Evolutionary conservation across 345 rosid genomes (phyloP).

Genomic region (Trapa bicornis): DNA sequence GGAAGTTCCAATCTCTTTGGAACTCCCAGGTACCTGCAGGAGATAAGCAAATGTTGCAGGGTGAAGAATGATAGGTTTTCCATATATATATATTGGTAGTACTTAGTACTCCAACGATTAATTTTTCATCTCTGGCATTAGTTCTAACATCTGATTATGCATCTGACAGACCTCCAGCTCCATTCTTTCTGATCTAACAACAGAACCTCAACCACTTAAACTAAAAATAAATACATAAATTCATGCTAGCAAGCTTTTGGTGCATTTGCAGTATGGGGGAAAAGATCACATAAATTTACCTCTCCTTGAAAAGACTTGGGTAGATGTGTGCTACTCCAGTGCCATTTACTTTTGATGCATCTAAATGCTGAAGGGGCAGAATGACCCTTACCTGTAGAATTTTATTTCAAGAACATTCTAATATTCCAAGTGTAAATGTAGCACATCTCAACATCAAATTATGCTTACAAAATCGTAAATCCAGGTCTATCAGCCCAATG

Average conservation of each 20-base stretch:
- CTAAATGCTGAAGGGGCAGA: constrained; percentile 69
- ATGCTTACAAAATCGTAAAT: constrained; percentile 71
- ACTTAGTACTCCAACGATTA: not conserved
- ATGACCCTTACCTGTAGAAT: constrained; percentile 45
- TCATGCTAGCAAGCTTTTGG: not conserved
- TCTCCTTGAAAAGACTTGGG: constrained; percentile 84
- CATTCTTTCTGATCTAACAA: constrained; percentile 79
- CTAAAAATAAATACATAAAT: constrained; percentile 15
- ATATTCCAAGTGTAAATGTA: not conserved
- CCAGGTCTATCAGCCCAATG: constrained; percentile 68
- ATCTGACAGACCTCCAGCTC: constrained; percentile 46
- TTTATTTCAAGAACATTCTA: constrained; percentile 4
- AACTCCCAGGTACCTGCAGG: constrained; percentile 60
- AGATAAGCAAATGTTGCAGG: not conserved
- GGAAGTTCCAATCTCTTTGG: constrained; percentile 31
- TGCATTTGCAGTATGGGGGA: not conserved
- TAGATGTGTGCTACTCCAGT: constrained; percentile 84
- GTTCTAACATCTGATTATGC: constrained; percentile 34
- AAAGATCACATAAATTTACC: constrained; percentile 24
- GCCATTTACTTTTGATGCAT: constrained; percentile 75
- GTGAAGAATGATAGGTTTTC: not conserved
- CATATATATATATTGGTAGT: not conserved
- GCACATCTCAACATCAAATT: constrained; percentile 10
- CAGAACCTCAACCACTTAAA: constrained; percentile 45
- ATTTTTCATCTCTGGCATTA: not conserved